These are phyloP conservation scores for Curvularia verruculosa DNA, from an alignment of 2,329 filamentous ascomycete genomes.

Conservation along the genomic window DNA sequence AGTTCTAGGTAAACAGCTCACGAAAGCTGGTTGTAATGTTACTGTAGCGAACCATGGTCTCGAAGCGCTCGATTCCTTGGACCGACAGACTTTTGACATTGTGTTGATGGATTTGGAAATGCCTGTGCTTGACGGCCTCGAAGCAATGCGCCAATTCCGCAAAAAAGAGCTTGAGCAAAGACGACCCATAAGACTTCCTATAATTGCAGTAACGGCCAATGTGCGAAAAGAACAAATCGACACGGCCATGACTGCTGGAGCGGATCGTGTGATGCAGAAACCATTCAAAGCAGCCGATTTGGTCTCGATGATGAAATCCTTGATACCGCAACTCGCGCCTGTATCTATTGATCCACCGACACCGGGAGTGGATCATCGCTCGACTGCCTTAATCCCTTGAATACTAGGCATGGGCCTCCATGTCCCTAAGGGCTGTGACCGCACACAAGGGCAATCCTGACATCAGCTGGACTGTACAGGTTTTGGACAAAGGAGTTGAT, in stretches of 20 bases:
- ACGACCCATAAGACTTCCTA: slow-evolving; percentile 29
- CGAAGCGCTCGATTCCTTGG: slow-evolving; percentile 44
- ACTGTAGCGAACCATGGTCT: slow-evolving; percentile 47
- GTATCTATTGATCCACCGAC: slow-evolving; percentile 26
- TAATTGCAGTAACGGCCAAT: slow-evolving; percentile 50
- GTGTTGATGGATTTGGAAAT: slow-evolving; percentile 61
- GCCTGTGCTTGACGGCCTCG: slow-evolving; percentile 58
- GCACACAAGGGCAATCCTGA: background rate
- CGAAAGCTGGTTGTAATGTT: slow-evolving; percentile 41
- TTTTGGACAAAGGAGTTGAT: background rate
- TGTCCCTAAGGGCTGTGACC: background rate
- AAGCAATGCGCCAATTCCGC: slow-evolving; percentile 56
- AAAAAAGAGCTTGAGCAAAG: slow-evolving; percentile 43
- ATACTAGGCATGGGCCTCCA: slow-evolving; percentile 15
- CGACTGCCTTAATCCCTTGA: slow-evolving; percentile 27
- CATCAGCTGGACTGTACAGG: background rate
- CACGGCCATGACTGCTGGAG: slow-evolving; percentile 42
- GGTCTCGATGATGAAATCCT: slow-evolving; percentile 44
- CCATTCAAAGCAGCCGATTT: slow-evolving; percentile 46
- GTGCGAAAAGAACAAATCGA: slow-evolving; percentile 46
- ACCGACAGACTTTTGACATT: slow-evolving; percentile 38
- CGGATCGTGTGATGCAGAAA: slow-evolving; percentile 47
- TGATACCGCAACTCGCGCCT: slow-evolving; percentile 32
- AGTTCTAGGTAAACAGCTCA: slow-evolving; percentile 46
- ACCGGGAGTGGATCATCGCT: slow-evolving; percentile 15